Base-by-base conservation (phyloP, 202 grass and related monocot genomes). In the Setaria italica region DNA sequence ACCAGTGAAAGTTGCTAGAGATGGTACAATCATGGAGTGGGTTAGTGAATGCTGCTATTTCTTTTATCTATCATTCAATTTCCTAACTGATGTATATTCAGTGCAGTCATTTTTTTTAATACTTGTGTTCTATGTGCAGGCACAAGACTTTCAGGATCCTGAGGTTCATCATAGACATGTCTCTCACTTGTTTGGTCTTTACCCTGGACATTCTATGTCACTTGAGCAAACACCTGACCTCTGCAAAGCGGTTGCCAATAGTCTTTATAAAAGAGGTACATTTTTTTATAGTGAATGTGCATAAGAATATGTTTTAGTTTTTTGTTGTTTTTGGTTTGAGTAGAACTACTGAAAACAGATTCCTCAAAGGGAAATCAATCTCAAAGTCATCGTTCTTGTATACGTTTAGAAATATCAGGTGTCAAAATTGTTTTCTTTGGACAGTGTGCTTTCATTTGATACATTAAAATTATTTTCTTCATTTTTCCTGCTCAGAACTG, bases 21-120 rank as follows among this genome's bases (percentile, higher is more conserved):
- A 98, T 84, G 90, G 91, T 65, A 90, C 95, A 87, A 84, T 98
- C 70, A 95, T 98, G 93, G 95, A 98, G 82, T 98, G 95, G 95
- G 95, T 92, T 67, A 90, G 91, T 88, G 14, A 7, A 81, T 25
- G 48, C 11, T 77, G 51, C 72, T 73, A 67, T 79, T 55, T 49
- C 45, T 78, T 73, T 77, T 16, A 39, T 25, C 25, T 56, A 54
- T 70, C 78, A 41, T 51, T 85, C 17, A 62, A 16, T 85, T 32
- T 85, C 77, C 66, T 51, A 78, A 72, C 13, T 81, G 43, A 25
- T n/a, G 19, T 49, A 49, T 49, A 48, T 48, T 48, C 46, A 58
- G 1, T 78, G 30, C 4, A 10, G 4, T 81, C 15, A 41, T 70
- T 73, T 57, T 57, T 82, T n/a, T 45, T 37, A 75, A 72, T 78